phyloP scores from a whole-genome alignment of 139 green algal genomes.

The Coelastrella sp. region DNA sequence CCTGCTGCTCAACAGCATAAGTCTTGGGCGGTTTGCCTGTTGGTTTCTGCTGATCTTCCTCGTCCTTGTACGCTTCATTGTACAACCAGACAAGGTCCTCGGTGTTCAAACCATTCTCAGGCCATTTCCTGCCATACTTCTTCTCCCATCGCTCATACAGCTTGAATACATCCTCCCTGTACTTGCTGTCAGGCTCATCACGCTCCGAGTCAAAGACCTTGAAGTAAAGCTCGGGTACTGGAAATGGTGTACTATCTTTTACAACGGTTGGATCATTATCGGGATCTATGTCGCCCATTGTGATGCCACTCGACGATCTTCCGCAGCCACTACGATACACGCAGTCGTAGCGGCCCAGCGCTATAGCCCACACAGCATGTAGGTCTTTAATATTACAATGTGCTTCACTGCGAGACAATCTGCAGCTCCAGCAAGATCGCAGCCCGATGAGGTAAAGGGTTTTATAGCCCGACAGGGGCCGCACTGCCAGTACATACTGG shows the following conservation, averaged over 20 bases:
- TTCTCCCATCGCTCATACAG: constrained; percentile 69
- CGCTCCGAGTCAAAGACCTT: constrained; percentile 67
- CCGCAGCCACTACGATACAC: neutral
- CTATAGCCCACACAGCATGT: no score
- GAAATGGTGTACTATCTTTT: constrained; percentile 54
- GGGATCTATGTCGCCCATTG: constrained; percentile 46
- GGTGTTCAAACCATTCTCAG: constrained; percentile 71
- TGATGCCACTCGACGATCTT: neutral
- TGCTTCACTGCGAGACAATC: no score
- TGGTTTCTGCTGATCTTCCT: neutral
- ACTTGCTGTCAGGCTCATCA: constrained; percentile 68
- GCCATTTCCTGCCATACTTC: constrained; percentile 70
- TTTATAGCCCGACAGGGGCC: no score
- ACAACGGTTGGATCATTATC: constrained; percentile 44
- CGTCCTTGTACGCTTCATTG: constrained; percentile 63
- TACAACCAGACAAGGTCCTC: constrained; percentile 74
- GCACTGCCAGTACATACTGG: no score
- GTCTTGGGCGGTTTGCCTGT: constrained; percentile 11
- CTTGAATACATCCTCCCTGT: constrained; percentile 66
- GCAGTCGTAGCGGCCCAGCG: neutral
- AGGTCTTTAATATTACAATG: no score
- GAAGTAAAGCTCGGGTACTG: constrained; percentile 66
- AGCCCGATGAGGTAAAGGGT: no score
- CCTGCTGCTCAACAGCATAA: constrained; percentile 54
- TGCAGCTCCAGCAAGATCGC: no score